Evolutionary conservation across 164 flowering plant genomes (phyloP).

Genomic region (Cinnamomum micranthum): DNA sequence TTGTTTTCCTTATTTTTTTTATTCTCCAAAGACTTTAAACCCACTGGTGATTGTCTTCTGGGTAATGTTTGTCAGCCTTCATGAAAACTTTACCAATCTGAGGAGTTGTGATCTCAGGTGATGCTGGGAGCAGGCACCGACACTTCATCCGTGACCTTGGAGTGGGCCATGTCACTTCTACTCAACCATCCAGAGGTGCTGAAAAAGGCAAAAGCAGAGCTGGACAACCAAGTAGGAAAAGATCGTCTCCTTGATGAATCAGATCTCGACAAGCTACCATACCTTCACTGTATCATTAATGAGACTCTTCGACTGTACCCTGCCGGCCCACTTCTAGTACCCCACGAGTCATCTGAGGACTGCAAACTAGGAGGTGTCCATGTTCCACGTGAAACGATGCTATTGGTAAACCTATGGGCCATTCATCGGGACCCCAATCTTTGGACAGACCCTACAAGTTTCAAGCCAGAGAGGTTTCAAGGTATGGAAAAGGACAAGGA

Average conservation of each 20-base stretch:
- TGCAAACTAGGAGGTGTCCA: slow-evolving; percentile 34
- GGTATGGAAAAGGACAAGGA: slow-evolving; percentile 11
- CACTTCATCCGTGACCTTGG: slow-evolving; percentile 32
- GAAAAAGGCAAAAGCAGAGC: slow-evolving; percentile 28
- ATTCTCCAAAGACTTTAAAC: too few relatives aligned
- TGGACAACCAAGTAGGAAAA: slow-evolving; percentile 26
- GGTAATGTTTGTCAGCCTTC: too few relatives aligned
- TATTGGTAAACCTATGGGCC: slow-evolving; percentile 44
- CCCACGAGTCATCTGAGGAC: slow-evolving; percentile 37
- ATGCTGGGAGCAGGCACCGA: slow-evolving; percentile 44
- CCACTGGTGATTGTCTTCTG: too few relatives aligned
- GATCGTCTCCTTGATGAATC: slow-evolving; percentile 36
- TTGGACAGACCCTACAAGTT: slow-evolving; percentile 45
- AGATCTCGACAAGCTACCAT: slow-evolving; percentile 35
- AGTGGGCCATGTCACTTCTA: slow-evolving; percentile 50
- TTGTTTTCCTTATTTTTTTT: too few relatives aligned
- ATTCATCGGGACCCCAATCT: slow-evolving; percentile 42
- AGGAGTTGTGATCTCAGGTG: slow-evolving; percentile 16
- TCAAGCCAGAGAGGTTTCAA: slow-evolving; percentile 55
- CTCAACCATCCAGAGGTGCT: slow-evolving; percentile 33
- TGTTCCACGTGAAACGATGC: slow-evolving; percentile 39
- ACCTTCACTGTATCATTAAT: slow-evolving; percentile 34
- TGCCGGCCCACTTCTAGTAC: slow-evolving; percentile 37
- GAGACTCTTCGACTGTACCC: slow-evolving; percentile 49
- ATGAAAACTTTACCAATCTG: too few relatives aligned